A percentile compares a stretch with the other conserved stretches of the same genome.
These are phyloP conservation scores for Nigrograna mackinnonii DNA, from an alignment of 2,329 filamentous ascomycete species.

Conservation along the genomic window DNA sequence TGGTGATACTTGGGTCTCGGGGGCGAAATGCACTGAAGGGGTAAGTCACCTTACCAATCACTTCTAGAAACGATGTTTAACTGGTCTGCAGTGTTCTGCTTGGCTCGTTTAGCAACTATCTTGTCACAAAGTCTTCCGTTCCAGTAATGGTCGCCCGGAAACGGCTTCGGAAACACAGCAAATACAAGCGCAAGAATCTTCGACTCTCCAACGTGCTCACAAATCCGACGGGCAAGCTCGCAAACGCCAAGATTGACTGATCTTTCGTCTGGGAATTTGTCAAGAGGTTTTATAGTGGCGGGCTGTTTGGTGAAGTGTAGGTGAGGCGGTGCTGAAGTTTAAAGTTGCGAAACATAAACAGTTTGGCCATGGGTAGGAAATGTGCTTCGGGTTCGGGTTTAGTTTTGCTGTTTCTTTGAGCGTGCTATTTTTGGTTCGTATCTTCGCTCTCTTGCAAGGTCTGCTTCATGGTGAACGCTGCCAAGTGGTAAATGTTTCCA, in stretches of 20 bases:
- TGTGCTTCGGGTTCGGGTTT: constrained; percentile 17
- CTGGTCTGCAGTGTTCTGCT: constrained; percentile 72
- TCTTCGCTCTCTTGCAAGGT: constrained; percentile 4
- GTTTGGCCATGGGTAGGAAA: constrained; percentile 27
- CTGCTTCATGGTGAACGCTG: constrained; percentile 7
- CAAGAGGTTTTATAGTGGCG: constrained; percentile 33
- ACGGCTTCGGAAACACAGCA: constrained; percentile 82
- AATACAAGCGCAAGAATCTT: constrained; percentile 72
- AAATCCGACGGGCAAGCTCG: constrained; percentile 68
- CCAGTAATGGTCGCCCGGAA: constrained; percentile 98
- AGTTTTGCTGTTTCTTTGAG: constrained; percentile 21
- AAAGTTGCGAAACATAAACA: constrained; percentile 33
- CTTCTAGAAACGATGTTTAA: constrained; percentile 21
- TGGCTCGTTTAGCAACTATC: constrained; percentile 95
- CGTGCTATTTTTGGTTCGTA: constrained; percentile 12
- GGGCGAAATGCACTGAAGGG: constrained; percentile 92
- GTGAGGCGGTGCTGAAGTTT: constrained; percentile 3
- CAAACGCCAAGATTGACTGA: constrained; percentile 75
- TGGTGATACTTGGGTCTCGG: constrained; percentile 90
- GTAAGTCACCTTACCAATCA: constrained; percentile 55
- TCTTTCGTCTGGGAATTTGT: constrained; percentile 34
- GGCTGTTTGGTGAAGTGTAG: constrained; percentile 5
- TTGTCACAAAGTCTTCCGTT: constrained; percentile 94
- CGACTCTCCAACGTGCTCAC: constrained; percentile 81
- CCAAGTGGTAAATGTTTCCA: too few relatives aligned